Base-by-base conservation (phyloP, 2,329 filamentous ascomycete species). In the Cladorrhinum sp. region DNA sequence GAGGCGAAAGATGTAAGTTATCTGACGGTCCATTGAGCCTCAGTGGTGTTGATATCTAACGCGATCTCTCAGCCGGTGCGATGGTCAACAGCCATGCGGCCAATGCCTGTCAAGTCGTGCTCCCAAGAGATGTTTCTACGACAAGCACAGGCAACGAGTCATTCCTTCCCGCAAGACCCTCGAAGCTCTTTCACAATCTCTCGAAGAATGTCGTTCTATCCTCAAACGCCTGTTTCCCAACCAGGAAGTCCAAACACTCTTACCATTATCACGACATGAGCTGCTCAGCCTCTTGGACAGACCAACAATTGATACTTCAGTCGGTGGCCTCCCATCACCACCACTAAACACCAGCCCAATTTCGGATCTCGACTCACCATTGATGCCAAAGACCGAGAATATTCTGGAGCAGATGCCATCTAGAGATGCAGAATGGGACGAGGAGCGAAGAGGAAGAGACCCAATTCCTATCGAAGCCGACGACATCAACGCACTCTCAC, bases 61-160 rank as follows among this genome's bases (percentile, higher is more conserved):
- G 50, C 18, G 29, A 49, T 50, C 20, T 55, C 23, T 32, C 56
- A 81, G 78, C 59, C 87, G 91, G 64, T 95, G 91, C 71, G 90
- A 93, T 76, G 91, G 91, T 58, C 84, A 88, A 66, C 88, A 91
- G 70, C 91, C 91, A 10, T 95, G 91, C 71, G 89, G 90, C 38
- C 90, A 92, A 71, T 95, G 91, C 72, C 83, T 90, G 60, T 92
- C 90, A 73, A 93, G 91, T 71, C 86, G 91, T 59, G 89, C 90
- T 64, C 88, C 89, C 3, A 90, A 92, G 72, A 81, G 85, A 58
- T 93, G 91, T 71, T 87, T 88, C 68, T 93, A 93, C 73, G 88
- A 91, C 66, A 92, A 93, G 75, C 90, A 92, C 65, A 83, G 89
- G 16, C 88, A 91, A 72, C 80, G 89, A 62, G 85, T 91, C 9